A percentile compares a stretch with the other conserved stretches of the same genome.
These are phyloP conservation scores for Collybia mongolica DNA, from an alignment of 768 basidiomycete species.

Conservation along the genomic window DNA sequence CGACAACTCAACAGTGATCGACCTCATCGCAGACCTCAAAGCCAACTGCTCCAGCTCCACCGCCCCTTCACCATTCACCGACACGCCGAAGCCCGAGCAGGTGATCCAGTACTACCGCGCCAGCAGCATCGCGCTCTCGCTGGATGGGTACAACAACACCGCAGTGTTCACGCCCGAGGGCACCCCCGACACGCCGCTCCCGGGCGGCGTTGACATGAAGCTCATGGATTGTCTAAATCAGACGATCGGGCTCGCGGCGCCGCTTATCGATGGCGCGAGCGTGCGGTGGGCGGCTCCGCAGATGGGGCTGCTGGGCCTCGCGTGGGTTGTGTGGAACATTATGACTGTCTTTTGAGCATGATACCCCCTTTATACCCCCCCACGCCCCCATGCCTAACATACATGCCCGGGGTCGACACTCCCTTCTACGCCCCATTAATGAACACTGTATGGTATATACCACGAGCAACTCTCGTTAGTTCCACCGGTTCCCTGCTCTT, in stretches of 20 bases:
- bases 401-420: too few species aligned
- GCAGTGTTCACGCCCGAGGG: conserved; percentile 37
- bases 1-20: conserved; percentile 42
- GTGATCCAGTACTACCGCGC: conserved; percentile 67
- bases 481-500: too few species aligned
- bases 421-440: too few species aligned
- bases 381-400: too few species aligned
- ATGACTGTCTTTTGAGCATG: too few species aligned
- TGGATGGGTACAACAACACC: conserved; percentile 66
- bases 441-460: too few species aligned
- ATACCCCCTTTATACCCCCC: too few species aligned
- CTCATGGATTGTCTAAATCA: conserved; percentile 57
- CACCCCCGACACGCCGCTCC: conserved; percentile 47
- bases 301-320: too few species aligned
- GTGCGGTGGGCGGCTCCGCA: too few species aligned
- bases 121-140: conserved; percentile 54
- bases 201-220: conserved; percentile 40
- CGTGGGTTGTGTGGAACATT: too few species aligned
- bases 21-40: conserved; percentile 35
- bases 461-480: too few species aligned
- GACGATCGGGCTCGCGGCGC: conserved; percentile 56
- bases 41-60: conserved; percentile 34
- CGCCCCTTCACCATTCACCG: conserved; percentile 25
- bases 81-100: conserved; percentile 40
- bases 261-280: conserved; percentile 34